Evolutionary conservation across 441 rosid genomes (phyloP), one percentile per base, ranked within the genome.

Genomic region (Hypseocharis bilobata): DNA sequence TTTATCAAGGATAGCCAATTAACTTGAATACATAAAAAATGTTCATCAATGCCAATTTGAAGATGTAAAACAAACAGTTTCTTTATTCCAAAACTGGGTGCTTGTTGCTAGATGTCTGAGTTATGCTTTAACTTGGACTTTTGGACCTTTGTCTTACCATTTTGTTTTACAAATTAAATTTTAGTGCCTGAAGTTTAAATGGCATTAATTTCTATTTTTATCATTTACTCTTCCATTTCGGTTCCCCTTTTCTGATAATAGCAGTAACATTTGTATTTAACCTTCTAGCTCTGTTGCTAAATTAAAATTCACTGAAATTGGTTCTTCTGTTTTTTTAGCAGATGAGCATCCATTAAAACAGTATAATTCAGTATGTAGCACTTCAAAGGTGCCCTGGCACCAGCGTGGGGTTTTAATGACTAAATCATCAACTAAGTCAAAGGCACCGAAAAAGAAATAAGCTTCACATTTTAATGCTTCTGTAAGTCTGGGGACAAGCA

Each of bases 301-400:
- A 0, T 20, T 44, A 44, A 13, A 14, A 14, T n/a, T n/a, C n/a
- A 44, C 16, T 44, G n/a, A 44, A 14, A 36, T 68, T 23, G 2
- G 16, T 62, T 75, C 32, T 57, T 25, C 62, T n/a, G 3, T n/a
- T 44, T 20, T 44, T 17, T 63, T 52, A 8, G 78, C 77, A 85
- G 96, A 80, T 42, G 72, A 38, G 65, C 74, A 62, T 64, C 71
- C 79, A 19, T 73, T 86, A 52, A 68, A 70, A 30, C 80, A 72
- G 60, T 47, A 72, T 69, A 82, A 45, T 64, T 83, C 89, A 30
- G 72, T 84, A 63, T 69, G 85, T 70, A 82, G 92, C 78, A 88
- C 84, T 71, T 84, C 92, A 11, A 87, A 82, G 74, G 73, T 77
- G 17, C 82, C 92, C 55, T 81, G 87, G 47, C 75, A 52, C 63